Evolutionary conservation across 2,329 filamentous ascomycete genomes (phyloP), one percentile per base, ranked within the genome.

Genomic region (Colletotrichum theobromicola): DNA sequence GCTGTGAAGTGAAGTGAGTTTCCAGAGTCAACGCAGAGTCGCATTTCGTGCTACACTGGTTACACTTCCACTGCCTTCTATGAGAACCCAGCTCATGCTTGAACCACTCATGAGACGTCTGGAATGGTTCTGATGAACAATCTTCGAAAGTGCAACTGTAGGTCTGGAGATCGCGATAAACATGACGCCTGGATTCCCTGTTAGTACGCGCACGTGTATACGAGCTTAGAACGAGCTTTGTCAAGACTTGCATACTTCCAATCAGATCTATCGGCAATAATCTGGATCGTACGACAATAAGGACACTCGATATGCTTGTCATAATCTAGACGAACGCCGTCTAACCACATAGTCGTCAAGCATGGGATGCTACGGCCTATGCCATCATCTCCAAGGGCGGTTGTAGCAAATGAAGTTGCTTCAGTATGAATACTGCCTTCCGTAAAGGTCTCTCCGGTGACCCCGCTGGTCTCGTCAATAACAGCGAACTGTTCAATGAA

Each of bases 41-140:
- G 4, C n/a, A 67, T 16, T 42, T 42, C 7, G 32, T 16, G 13
- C 62, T 21, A 15, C 70, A 72, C 7, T 24, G 10, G 10, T 18
- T 5, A 42, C 70, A 67, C 5, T 42, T 62, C 63, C 70, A 67
- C 16, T 67, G 26, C 13, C 37, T 37, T 37, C 70, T 18, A 62
- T 72, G 70, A 5, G 24, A 28, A 12, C 62, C 28, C 16, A 62
- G 16, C 7, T 72, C 70, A 18, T 67, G 70, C 13, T 72, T 21
- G 28, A 72, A 72, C 70, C 70, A 72, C 4, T 67, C 70, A 13
- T 72, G 63, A 8, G 63, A 67, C 2, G 70, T 62, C 5, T 21
- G 8, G 10, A 72, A 72, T 2, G 63, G 35, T 4, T 30, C 62
- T 2, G 57, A 26, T 28, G 37, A 10, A 13, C 70, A 72, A 5